These are phyloP conservation scores for Diaporthe batatas DNA, from an alignment of 2,329 filamentous ascomycete genomes.

Conservation along the genomic window DNA sequence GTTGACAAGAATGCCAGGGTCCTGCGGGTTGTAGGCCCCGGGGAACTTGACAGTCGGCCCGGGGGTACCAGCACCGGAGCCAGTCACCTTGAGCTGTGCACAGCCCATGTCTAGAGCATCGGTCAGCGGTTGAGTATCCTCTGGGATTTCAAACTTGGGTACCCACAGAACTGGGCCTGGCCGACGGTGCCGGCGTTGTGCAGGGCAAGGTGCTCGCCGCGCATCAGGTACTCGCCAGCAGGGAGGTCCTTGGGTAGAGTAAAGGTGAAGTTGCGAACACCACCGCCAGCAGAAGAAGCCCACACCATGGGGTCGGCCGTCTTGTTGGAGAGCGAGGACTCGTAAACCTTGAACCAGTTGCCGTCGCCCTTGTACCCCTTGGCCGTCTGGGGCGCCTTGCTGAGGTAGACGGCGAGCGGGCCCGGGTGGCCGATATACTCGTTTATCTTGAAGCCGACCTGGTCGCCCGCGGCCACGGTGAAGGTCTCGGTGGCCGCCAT, in stretches of 20 bases:
- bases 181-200: slow-evolving; percentile 51
- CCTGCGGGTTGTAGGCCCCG: slow-evolving; percentile 51
- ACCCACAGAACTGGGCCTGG: slow-evolving; percentile 52
- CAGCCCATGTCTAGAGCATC: slow-evolving; percentile 50
- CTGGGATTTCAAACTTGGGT: rapidly evolving
- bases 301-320: slow-evolving; percentile 50
- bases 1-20: slow-evolving; percentile 52
- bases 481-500: slow-evolving; percentile 53
- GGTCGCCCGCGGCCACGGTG: slow-evolving; percentile 54
- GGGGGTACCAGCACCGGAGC: slow-evolving; percentile 50
- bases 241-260: slow-evolving; percentile 49
- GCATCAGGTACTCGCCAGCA: slow-evolving; percentile 57
- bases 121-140: background rate
- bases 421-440: slow-evolving; percentile 54
- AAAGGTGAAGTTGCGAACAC: slow-evolving; percentile 52
- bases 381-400: slow-evolving; percentile 52
- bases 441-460: slow-evolving; percentile 57
- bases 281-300: slow-evolving; percentile 43
- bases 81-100: slow-evolving; percentile 52
- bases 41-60: slow-evolving; percentile 50
- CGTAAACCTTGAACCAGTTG: slow-evolving; percentile 55
- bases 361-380: slow-evolving; percentile 51
- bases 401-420: slow-evolving; percentile 55
- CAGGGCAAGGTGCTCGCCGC: slow-evolving; percentile 56
- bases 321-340: slow-evolving; percentile 50